Evolutionary conservation across 805 yeast genomes (phyloP).

Genomic region (Hanseniaspora thailandica): DNA sequence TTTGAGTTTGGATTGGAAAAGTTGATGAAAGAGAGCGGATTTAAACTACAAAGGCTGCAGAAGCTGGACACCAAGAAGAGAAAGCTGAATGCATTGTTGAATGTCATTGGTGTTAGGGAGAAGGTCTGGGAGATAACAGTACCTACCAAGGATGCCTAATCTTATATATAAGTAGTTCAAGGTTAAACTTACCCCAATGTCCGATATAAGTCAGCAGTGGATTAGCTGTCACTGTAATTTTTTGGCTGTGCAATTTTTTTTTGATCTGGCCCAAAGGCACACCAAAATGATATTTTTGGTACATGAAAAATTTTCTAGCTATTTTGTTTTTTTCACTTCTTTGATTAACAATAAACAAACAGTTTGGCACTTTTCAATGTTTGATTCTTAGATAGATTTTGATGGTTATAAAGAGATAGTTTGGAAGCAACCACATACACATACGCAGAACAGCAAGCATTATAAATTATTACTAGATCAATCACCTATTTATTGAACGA

Average conservation of each 20-base stretch:
- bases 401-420: no score
- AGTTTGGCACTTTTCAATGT: not conserved
- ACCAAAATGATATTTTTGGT: not conserved
- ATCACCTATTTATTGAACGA: no score
- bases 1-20: constrained; percentile 11
- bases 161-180: not conserved
- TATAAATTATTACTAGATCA: no score
- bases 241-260: no score
- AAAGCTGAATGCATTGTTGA: not conserved
- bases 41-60: constrained; percentile 3
- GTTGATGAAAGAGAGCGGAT: constrained; percentile 8
- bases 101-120: constrained; percentile 3
- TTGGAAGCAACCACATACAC: no score
- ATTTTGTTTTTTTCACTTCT: not conserved
- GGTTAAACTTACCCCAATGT: no score
- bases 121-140: constrained; percentile 13
- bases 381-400: no score
- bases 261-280: not conserved
- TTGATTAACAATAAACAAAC: not conserved
- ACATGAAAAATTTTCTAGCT: not conserved
- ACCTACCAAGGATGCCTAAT: not conserved
- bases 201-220: no score
- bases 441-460: no score
- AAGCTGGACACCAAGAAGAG: constrained; percentile 7
- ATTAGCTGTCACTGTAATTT: no score